phyloP scores from a whole-genome alignment of 129 eudicot genomes.

The Flaveria robusta region DNA sequence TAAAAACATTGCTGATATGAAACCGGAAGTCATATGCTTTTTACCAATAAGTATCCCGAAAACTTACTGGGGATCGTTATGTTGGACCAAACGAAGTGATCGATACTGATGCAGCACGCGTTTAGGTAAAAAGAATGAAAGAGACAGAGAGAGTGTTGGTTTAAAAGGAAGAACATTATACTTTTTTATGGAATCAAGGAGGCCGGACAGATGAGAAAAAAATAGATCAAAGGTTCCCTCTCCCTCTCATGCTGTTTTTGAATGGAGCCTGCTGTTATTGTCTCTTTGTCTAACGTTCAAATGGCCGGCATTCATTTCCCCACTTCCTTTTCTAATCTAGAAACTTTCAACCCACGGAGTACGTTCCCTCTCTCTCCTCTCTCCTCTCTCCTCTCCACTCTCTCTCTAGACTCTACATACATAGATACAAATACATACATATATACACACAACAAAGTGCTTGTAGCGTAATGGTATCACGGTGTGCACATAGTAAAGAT shows the following conservation, averaged over 20 bases:
- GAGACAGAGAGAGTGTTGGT: slow-evolving; percentile 19
- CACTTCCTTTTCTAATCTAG: slow-evolving; percentile 27
- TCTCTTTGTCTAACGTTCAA: slow-evolving; percentile 35
- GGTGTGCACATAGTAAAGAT: neutral
- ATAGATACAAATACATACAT: neutral
- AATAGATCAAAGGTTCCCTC: neutral
- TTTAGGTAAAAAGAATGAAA: slow-evolving; percentile 38
- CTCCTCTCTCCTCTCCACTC: neutral
- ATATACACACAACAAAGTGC: neutral
- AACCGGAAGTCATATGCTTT: too few species aligned
- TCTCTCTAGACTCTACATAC: neutral
- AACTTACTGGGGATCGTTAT: neutral
- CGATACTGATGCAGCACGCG: slow-evolving; percentile 27
- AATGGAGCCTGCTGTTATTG: slow-evolving; percentile 34
- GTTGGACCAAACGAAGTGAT: slow-evolving; percentile 16
- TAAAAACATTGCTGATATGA: too few species aligned
- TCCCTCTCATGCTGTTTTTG: slow-evolving; percentile 21
- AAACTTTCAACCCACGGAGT: slow-evolving; percentile 21
- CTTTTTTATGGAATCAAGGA: slow-evolving; percentile 31
- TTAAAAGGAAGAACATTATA: slow-evolving; percentile 27
- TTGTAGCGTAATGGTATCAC: neutral
- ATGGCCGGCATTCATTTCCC: slow-evolving; percentile 11
- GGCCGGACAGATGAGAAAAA: slow-evolving; percentile 27
- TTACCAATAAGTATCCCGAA: neutral
- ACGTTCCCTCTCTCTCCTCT: neutral